phyloP scores from a whole-genome alignment of 192 early-diverging fungal species.

The Coemansia sp. region DNA sequence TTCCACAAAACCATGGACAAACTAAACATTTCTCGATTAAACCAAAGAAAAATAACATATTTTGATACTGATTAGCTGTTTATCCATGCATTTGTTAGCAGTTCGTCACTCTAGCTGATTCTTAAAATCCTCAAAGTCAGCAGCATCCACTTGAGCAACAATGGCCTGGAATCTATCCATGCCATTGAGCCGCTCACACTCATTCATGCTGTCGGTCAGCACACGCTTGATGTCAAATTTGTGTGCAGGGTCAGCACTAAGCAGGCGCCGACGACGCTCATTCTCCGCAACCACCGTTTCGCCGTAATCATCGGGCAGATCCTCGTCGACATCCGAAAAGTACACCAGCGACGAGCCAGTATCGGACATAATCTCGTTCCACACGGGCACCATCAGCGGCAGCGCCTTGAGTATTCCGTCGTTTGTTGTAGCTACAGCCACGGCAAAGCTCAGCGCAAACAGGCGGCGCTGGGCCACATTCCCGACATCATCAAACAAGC shows the following conservation, averaged over 20 bases:
- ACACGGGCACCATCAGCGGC: conserved; percentile 42
- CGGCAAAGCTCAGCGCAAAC: conserved; percentile 25
- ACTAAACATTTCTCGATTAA: too few relatives aligned
- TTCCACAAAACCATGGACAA: too few relatives aligned
- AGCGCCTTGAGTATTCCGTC: conserved; percentile 25
- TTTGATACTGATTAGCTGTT: too few relatives aligned
- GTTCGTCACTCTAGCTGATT: conserved; percentile 23
- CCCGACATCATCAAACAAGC: conserved; percentile 27
- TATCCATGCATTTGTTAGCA: too few relatives aligned
- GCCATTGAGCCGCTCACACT: conserved; percentile 44
- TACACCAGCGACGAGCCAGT: conserved; percentile 34
- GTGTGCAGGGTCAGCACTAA: conserved; percentile 33
- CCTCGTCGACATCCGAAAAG: conserved; percentile 17
- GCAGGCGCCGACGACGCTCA: conserved; percentile 19
- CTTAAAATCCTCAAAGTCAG: conserved; percentile 26
- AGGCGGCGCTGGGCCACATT: conserved; percentile 34
- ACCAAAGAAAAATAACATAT: too few relatives aligned
- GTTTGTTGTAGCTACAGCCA: conserved; percentile 31
- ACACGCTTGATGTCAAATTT: conserved; percentile 22
- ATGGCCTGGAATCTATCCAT: conserved; percentile 24
- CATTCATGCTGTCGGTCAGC: conserved; percentile 24
- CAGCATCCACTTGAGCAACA: conserved; percentile 19
- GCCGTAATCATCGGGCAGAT: conserved; percentile 1
- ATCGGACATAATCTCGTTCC: conserved; percentile 44
- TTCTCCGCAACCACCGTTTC: conserved; percentile 25